These are phyloP conservation scores for Chaetomium globosum DNA, from an alignment of 2,329 filamentous ascomycete genomes.

Conservation along the genomic window DNA sequence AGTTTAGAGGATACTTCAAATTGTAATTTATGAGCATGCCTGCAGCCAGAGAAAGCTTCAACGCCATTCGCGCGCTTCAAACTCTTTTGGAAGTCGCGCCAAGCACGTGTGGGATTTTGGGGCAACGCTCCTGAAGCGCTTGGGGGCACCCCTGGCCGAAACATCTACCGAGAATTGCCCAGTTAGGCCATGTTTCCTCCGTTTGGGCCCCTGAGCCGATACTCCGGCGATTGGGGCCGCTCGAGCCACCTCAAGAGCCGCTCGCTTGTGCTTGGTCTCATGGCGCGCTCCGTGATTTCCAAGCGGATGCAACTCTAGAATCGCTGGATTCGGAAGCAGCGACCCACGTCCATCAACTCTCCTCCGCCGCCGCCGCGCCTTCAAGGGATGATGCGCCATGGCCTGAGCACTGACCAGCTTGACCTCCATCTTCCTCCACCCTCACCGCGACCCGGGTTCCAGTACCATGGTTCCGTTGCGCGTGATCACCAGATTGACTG, in stretches of 20 bases:
- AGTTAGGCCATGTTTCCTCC: background rate
- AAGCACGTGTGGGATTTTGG: background rate
- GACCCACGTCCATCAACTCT: no score
- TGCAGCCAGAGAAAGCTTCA: background rate
- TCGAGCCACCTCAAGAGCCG: background rate
- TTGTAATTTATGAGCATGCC: background rate
- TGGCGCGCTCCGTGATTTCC: background rate
- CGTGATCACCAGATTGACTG: background rate
- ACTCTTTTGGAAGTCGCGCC: background rate
- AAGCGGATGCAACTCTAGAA: background rate
- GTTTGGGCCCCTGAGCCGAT: background rate
- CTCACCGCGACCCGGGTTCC: background rate
- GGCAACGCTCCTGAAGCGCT: background rate
- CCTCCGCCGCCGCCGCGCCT: background rate
- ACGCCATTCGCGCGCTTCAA: background rate
- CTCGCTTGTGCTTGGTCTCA: background rate
- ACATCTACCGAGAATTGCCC: background rate
- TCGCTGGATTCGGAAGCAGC: background rate
- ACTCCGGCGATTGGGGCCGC: background rate
- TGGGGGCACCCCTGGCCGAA: background rate
- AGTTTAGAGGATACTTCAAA: background rate
- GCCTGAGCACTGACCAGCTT: no score
- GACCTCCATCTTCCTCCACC: background rate
- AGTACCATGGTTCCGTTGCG: background rate
- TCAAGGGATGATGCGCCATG: background rate